These are phyloP conservation scores for Pestalotiopsis sp. DNA, from an alignment of 2,329 filamentous ascomycete genomes.

Conservation along the genomic window DNA sequence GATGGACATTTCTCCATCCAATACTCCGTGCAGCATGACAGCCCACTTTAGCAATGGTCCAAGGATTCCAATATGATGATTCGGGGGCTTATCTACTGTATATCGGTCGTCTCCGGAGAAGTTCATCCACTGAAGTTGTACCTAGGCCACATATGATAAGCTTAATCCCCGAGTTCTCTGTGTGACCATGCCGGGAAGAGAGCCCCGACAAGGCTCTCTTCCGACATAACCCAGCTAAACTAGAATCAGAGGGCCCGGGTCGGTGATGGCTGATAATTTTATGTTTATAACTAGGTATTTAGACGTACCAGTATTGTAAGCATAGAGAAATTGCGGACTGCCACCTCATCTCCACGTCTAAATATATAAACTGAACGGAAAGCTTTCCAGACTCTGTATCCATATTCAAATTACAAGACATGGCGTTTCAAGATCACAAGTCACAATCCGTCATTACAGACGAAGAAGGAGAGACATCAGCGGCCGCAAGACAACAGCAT, in stretches of 20 bases:
- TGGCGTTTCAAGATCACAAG: not conserved
- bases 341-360: too few relatives aligned
- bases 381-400: too few relatives aligned
- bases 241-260: not conserved
- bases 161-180: too few relatives aligned
- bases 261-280: not conserved
- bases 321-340: not conserved
- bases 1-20: not conserved
- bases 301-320: not conserved
- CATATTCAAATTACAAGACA: not conserved
- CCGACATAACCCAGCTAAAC: too few relatives aligned
- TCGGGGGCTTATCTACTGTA: not conserved
- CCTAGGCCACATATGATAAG: too few relatives aligned
- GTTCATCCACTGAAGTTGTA: too few relatives aligned
- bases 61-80: not conserved
- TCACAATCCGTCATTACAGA: not conserved
- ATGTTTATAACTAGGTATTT: not conserved
- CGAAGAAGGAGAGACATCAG: not conserved
- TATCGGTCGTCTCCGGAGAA: not conserved
- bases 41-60: not conserved
- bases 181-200: too few relatives aligned
- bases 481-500: conserved; percentile 4
- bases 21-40: not conserved
- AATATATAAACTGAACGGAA: too few relatives aligned
- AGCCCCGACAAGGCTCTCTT: too few relatives aligned